These are phyloP conservation scores for Podila epigama DNA, from an alignment of 192 early-diverging fungal genomes.

Conservation along the genomic window DNA sequence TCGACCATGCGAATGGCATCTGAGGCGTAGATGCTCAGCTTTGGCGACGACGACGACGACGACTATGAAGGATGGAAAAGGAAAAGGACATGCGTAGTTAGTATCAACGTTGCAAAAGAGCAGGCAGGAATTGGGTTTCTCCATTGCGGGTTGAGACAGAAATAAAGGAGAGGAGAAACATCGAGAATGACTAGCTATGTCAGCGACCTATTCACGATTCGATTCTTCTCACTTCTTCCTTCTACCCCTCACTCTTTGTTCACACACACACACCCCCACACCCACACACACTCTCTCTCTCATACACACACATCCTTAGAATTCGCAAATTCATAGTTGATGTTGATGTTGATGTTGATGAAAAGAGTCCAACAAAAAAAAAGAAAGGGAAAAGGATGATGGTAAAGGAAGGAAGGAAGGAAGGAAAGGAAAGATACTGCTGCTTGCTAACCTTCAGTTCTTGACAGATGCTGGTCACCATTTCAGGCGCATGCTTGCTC, in stretches of 20 bases:
- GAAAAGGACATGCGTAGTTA: not conserved
- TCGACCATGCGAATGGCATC: constrained; percentile 47
- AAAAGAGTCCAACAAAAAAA: no score
- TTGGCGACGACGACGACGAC: not conserved
- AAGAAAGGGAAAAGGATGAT: no score
- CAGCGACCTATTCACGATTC: no score
- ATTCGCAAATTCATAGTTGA: no score
- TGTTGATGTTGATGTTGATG: no score
- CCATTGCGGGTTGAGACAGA: not conserved
- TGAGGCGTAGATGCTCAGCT: constrained; percentile 30
- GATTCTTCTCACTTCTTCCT: no score
- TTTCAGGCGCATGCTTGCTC: constrained; percentile 16
- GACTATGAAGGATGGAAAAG: not conserved
- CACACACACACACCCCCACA: no score
- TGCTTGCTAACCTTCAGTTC: constrained; percentile 37
- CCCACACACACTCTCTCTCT: no score
- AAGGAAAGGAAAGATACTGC: not conserved
- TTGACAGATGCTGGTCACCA: constrained; percentile 24
- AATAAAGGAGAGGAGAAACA: not conserved
- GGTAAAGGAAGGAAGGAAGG: no score
- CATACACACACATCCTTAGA: no score
- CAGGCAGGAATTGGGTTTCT: no score
- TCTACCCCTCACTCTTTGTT: no score
- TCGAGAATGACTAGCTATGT: not conserved
- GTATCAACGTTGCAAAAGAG: not conserved